phyloP scores from a whole-genome alignment of 2,329 filamentous ascomycete genomes.

The Alternaria sp. region DNA sequence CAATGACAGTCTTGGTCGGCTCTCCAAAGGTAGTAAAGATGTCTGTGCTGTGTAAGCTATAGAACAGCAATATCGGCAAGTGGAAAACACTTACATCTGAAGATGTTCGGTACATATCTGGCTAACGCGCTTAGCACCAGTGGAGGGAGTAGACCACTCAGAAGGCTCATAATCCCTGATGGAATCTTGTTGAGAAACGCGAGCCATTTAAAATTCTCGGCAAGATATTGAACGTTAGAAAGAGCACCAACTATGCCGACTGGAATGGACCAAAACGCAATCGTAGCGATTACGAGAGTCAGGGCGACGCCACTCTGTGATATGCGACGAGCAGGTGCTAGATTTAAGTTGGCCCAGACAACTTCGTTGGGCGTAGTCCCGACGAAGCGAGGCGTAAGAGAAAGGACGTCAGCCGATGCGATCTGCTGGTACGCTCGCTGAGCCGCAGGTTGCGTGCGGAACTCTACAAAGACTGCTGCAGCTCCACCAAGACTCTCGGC shows the following conservation, averaged over 20 bases:
- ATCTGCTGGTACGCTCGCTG: conserved; percentile 80
- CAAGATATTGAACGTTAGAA: conserved; percentile 81
- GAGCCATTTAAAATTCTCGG: conserved; percentile 71
- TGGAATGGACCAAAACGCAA: conserved; percentile 86
- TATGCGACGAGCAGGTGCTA: conserved; percentile 84
- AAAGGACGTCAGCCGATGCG: conserved; percentile 60
- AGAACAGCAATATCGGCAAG: not conserved
- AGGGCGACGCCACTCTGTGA: conserved; percentile 77
- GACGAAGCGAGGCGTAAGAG: conserved; percentile 86
- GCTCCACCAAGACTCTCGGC: conserved; percentile 67
- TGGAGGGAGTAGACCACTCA: conserved; percentile 84
- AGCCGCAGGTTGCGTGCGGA: conserved; percentile 80
- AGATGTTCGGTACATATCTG: conserved; percentile 84
- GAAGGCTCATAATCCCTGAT: conserved; percentile 74
- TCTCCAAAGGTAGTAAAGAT: conserved; percentile 83
- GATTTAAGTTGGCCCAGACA: conserved; percentile 84
- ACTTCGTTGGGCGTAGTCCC: conserved; percentile 84
- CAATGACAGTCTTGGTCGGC: conserved; percentile 79
- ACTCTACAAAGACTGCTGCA: conserved; percentile 90
- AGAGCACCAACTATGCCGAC: conserved; percentile 84
- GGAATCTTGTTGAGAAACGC: conserved; percentile 79
- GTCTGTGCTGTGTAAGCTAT: conserved; percentile 55
- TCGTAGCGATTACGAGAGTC: conserved; percentile 76
- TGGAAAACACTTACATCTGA: conserved; percentile 69
- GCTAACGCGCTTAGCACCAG: conserved; percentile 83